phyloP scores from a whole-genome alignment of 164 flowering plant genomes.

The Umbellularia californica region DNA sequence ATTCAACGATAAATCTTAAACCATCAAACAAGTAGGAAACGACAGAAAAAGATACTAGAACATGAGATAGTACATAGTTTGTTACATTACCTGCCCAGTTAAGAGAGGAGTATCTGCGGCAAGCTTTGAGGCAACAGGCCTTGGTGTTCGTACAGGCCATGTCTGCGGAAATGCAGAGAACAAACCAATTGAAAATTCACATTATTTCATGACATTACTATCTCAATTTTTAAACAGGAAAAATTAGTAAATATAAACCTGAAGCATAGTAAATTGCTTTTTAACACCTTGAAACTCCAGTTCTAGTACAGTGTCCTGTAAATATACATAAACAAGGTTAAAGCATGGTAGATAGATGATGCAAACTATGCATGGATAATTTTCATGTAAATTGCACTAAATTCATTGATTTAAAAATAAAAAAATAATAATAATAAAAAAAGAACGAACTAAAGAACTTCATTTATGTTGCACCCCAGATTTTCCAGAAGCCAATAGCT shows the following conservation, averaged over 20 bases:
- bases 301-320: conserved; percentile 94
- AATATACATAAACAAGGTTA: conserved; percentile 7
- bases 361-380: not conserved
- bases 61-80: not conserved
- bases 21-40: not conserved
- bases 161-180: conserved; percentile 41
- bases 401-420: not conserved
- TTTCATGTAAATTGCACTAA: too few species aligned
- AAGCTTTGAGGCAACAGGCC: conserved; percentile 96
- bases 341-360: not conserved
- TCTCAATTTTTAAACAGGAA: not conserved
- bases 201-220: not conserved
- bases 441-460: not conserved
- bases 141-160: conserved; percentile 98
- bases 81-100: conserved; percentile 81
- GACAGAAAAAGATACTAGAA: not conserved
- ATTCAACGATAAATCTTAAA: not conserved
- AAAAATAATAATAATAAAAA: not conserved
- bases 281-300: conserved; percentile 99
- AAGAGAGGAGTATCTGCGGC: conserved; percentile 98
- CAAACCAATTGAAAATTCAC: not conserved
- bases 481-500: too few species aligned
- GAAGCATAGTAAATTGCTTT: conserved; percentile 93
- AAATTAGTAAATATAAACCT: conserved; percentile 38
- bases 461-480: not conserved